phyloP scores from a whole-genome alignment of 73 alveolate species.

The Blepharisma japonicum region DNA sequence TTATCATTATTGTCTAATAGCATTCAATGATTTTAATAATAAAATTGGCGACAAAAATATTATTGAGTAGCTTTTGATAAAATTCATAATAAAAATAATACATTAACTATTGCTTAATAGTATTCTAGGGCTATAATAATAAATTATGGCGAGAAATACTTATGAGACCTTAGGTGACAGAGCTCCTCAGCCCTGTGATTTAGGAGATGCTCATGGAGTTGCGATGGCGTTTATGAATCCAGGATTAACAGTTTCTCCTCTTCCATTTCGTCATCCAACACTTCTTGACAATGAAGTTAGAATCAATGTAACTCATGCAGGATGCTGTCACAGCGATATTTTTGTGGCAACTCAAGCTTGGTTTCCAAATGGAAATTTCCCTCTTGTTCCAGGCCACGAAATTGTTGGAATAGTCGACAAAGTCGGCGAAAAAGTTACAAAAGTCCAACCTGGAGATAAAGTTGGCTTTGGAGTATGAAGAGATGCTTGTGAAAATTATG shows the following conservation, averaged over 20 bases:
- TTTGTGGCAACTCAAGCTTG: not conserved
- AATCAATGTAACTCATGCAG: slow-evolving; percentile 28
- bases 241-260: not conserved
- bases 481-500: slow-evolving; percentile 68
- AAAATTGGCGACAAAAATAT: too few species aligned
- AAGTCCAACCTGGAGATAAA: slow-evolving; percentile 44
- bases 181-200: not conserved
- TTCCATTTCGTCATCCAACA: slow-evolving; percentile 10
- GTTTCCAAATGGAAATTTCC: slow-evolving; percentile 16
- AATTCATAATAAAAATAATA: too few species aligned
- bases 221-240: not conserved
- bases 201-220: slow-evolving; percentile 23
- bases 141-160: not conserved
- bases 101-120: too few species aligned
- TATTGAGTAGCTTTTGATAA: too few species aligned
- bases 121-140: too few species aligned
- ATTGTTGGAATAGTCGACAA: slow-evolving; percentile 37
- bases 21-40: too few species aligned
- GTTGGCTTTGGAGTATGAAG: slow-evolving; percentile 63
- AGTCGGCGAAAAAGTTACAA: slow-evolving; percentile 43
- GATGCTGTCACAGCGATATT: slow-evolving; percentile 24
- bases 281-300: slow-evolving; percentile 29
- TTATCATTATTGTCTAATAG: too few species aligned
- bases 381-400: slow-evolving; percentile 49
- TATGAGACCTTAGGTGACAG: slow-evolving; percentile 27